Evolutionary conservation across 1,284 basidiomycete species (phyloP).

Genomic region (Albatrellus sp.): DNA sequence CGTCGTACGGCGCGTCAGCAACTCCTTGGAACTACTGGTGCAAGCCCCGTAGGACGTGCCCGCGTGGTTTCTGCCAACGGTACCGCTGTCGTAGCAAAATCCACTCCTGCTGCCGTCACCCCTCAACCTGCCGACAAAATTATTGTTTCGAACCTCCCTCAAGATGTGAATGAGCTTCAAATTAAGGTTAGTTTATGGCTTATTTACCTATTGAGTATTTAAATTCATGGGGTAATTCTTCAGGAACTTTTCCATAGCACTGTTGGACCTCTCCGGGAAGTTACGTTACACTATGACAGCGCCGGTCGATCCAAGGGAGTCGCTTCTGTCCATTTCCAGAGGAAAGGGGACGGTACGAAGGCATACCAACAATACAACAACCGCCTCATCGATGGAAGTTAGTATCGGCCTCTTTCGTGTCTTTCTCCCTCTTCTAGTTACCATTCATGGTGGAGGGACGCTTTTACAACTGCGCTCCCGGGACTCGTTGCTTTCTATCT

Average conservation of each 20-base stretch:
- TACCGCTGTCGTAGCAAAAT: conserved; percentile 2
- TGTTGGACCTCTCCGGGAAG: conserved; percentile 77
- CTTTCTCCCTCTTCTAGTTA: conserved; percentile 18
- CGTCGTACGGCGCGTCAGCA: conserved; percentile 38
- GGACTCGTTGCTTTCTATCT: conserved; percentile 1
- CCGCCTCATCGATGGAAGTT: conserved; percentile 99
- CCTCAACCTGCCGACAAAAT: conserved; percentile 70
- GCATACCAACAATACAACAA: conserved; percentile 95
- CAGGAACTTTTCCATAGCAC: conserved; percentile 91
- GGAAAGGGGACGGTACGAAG: conserved; percentile 82
- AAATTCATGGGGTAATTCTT: conserved; percentile 3
- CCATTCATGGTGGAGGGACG: background rate
- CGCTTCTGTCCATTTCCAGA: conserved; percentile 80
- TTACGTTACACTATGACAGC: conserved; percentile 79
- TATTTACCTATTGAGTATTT: background rate
- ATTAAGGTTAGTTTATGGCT: conserved; percentile 58
- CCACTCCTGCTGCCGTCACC: conserved; percentile 18
- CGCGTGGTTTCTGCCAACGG: conserved; percentile 20
- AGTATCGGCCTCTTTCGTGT: conserved; percentile 61
- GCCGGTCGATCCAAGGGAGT: conserved; percentile 83
- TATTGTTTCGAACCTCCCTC: conserved; percentile 90
- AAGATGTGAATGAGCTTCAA: conserved; percentile 90
- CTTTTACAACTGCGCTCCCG: too few relatives aligned
- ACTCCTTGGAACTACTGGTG: conserved; percentile 39
- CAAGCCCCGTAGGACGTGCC: conserved; percentile 37